Evolutionary conservation across 2,329 filamentous ascomycete genomes (phyloP).

Genomic region (Pestalotiopsis sp.): DNA sequence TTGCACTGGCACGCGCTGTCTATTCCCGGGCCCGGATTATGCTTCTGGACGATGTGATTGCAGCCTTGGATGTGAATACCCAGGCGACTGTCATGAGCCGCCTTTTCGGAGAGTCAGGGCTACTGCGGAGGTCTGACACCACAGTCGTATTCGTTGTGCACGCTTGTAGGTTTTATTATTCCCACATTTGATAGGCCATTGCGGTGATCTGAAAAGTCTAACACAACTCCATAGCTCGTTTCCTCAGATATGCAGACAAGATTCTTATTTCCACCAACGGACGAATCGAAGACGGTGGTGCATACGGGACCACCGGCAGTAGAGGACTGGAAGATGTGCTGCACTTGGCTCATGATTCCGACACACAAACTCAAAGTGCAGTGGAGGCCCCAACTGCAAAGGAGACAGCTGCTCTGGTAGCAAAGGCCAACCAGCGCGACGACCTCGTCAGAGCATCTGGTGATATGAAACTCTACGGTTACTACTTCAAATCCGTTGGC

Average conservation of each 20-base stretch:
- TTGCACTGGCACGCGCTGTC: slow-evolving; percentile 35
- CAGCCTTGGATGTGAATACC: slow-evolving; percentile 34
- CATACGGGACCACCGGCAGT: background rate
- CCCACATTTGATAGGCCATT: background rate
- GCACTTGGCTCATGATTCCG: background rate
- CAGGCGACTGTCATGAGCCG: slow-evolving; percentile 15
- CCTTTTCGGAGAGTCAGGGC: background rate
- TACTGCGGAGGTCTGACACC: background rate
- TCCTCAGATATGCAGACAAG: background rate
- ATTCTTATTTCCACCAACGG: background rate
- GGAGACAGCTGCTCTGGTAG: background rate
- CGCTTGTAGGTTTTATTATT: background rate
- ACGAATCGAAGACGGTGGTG: background rate
- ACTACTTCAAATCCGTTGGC: background rate
- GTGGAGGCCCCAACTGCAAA: background rate
- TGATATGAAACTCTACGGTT: background rate
- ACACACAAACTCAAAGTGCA: background rate
- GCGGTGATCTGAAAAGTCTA: background rate
- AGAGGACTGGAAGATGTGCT: background rate
- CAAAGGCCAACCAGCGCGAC: background rate
- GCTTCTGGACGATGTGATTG: slow-evolving; percentile 37
- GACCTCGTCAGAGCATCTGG: background rate
- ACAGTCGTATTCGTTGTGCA: background rate
- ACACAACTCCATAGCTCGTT: background rate
- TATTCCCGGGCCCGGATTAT: slow-evolving; percentile 30